Conservation (phyloP, 1,284 basidiomycete genomes). For the Leccinum pachyderme region DNA sequence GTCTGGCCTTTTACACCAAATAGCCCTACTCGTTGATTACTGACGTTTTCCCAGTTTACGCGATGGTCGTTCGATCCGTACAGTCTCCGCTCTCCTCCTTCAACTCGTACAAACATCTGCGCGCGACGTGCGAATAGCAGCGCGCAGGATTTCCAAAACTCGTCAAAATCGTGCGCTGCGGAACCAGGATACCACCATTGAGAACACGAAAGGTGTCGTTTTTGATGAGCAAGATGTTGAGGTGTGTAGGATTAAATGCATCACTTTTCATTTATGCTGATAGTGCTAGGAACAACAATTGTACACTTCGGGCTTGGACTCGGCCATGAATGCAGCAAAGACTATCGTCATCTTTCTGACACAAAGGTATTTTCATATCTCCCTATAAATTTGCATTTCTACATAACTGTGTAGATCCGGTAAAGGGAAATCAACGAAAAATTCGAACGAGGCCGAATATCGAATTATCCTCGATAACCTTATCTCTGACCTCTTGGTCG, state of each 20-base stretch:
- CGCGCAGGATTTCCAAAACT: conserved; percentile 56
- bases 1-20: conserved; percentile 41
- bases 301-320: conserved; percentile 68
- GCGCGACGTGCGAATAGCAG: conserved; percentile 70
- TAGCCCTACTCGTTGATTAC: not conserved
- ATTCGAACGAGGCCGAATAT: conserved; percentile 88
- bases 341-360: conserved; percentile 85
- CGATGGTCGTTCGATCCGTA: conserved; percentile 84
- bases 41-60: conserved; percentile 50
- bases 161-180: conserved; percentile 62
- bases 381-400: not conserved
- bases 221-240: conserved; percentile 67
- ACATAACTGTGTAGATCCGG: conserved; percentile 52
- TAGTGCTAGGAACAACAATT: conserved; percentile 58
- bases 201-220: conserved; percentile 46
- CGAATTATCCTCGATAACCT: conserved; percentile 88
- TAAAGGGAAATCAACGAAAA: conserved; percentile 82
- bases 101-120: conserved; percentile 96
- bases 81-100: conserved; percentile 87
- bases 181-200: conserved; percentile 55
- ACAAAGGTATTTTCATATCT: conserved; percentile 51
- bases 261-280: conserved; percentile 8
- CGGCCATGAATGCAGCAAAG: conserved; percentile 79
- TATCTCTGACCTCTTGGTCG: conserved; percentile 84
- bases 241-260: conserved; percentile 35